Evolutionary conservation across 2,329 filamentous ascomycete genomes (phyloP), one percentile per base, ranked within the genome.

Genomic region (Pezicula carpinea): DNA sequence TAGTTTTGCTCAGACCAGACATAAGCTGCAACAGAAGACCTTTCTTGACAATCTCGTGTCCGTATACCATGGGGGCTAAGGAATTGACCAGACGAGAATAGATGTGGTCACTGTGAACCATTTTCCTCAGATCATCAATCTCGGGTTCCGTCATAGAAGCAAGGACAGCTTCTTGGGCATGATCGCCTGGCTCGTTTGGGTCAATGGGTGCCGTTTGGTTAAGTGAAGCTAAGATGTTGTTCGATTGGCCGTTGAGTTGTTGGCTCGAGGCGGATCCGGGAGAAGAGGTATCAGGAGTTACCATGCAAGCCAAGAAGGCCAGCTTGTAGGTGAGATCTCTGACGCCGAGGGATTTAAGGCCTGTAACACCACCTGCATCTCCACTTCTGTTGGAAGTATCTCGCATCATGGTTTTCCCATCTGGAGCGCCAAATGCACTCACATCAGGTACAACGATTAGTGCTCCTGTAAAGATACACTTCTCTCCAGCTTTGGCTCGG

Each of bases 11-110:
- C 2, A 99, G 89, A 73, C 93, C 93, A n/a, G 90, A 89, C 79
- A 99, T 89, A 39, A 99, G 76, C 67, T 99, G 93, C 35, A 99
- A 76, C 6, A 99, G 78, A 19, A 99, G 74, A 23, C 93, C 93
- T 68, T 99, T 99, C 72, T 99, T 99, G 62, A 99, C 92, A 48
- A 96, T 89, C 52, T 93, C 89, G 64, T 99, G 93, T 13, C 93
- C 93, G 61, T 96, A 99, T 3, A 99, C 91, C 77, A 92, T 99
- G 1, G 93, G 93, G 1, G 93, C 93, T 39, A 99, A 83, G 0
- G 91, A 96, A 60, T 95, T 88, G 31, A 99, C 90, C 8, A 99
- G 74, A 21, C 91, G 83, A 59, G 88, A 85, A 71, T 96, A 99
- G 57, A 97, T 96, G 64, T 96, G 91, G 53, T 95, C 89, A 47